Evolutionary conservation across 306 rosid genomes (phyloP).

Genomic region (Acacia acuminata): DNA sequence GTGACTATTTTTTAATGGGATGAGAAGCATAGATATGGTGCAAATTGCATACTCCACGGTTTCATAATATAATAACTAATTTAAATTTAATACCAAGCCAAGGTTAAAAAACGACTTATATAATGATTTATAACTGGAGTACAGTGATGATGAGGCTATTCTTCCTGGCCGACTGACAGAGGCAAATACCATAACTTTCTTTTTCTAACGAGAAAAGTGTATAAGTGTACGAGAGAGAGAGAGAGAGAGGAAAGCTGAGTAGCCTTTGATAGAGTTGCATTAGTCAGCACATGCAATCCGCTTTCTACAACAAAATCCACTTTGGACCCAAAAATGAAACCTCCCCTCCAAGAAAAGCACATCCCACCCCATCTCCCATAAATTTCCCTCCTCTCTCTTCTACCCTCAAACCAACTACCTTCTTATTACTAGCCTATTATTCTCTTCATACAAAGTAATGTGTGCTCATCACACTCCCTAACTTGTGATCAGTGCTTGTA

Average conservation of each 20-base stretch:
- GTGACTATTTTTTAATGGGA: neutral
- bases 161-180: conserved; percentile 51
- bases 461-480: neutral
- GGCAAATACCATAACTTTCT: conserved; percentile 45
- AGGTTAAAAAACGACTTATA: too few species aligned
- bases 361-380: conserved; percentile 52
- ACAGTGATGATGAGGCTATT: neutral
- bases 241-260: conserved; percentile 64
- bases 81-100: too few species aligned
- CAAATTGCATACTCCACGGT: neutral
- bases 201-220: conserved; percentile 17
- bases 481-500: too few species aligned
- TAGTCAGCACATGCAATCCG: conserved; percentile 98
- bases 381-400: conserved; percentile 47
- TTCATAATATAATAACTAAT: too few species aligned
- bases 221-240: conserved; percentile 9
- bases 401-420: conserved; percentile 18
- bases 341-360: conserved; percentile 97
- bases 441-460: neutral
- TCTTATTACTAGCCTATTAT: neutral
- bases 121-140: too few species aligned
- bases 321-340: conserved; percentile 80
- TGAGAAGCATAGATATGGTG: neutral
- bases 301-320: conserved; percentile 90
- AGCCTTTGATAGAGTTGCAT: conserved; percentile 84